Percentiles rank a stretch among this genome's conserved stretches.
These are phyloP conservation scores for Ceratobasidium sp. DNA, from an alignment of 1,284 basidiomycete species.

Conservation along the genomic window DNA sequence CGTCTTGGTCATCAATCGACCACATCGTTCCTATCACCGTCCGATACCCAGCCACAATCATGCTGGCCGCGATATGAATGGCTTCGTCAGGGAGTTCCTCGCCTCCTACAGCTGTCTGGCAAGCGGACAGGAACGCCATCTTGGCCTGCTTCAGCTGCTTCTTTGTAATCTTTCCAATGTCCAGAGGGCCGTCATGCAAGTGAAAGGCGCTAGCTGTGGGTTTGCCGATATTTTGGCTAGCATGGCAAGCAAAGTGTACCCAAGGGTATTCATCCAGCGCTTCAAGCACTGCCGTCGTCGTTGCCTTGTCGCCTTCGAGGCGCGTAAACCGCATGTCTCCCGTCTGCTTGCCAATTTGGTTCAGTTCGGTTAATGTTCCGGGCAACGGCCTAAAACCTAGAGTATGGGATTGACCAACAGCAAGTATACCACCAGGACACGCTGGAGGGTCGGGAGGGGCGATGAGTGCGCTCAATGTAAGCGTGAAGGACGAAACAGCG, in stretches of 20 bases:
- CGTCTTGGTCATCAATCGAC: constrained; percentile 55
- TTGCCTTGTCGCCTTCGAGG: neutral
- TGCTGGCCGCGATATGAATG: neutral
- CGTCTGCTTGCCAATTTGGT: neutral
- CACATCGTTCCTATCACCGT: constrained; percentile 61
- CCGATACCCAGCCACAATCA: neutral
- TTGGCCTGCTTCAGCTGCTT: constrained; percentile 5
- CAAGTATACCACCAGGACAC: neutral
- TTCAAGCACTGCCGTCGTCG: neutral
- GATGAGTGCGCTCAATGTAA: constrained; percentile 57
- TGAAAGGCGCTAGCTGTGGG: constrained; percentile 7
- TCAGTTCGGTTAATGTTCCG: neutral
- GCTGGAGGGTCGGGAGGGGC: neutral
- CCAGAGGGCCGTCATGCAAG: constrained; percentile 21
- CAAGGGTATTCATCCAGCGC: constrained; percentile 17
- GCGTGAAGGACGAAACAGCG: constrained; percentile 60
- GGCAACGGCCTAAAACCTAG: neutral
- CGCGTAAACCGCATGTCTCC: neutral
- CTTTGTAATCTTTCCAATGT: neutral
- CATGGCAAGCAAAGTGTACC: constrained; percentile 36
- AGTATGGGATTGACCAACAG: neutral
- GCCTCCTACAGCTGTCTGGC: constrained; percentile 36
- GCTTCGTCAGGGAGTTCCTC: too few relatives aligned
- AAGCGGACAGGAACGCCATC: constrained; percentile 45
- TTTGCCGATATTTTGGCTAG: neutral